Base-by-base conservation (phyloP, 257 asterid species). In the Dorcoceras hygrometricum region DNA sequence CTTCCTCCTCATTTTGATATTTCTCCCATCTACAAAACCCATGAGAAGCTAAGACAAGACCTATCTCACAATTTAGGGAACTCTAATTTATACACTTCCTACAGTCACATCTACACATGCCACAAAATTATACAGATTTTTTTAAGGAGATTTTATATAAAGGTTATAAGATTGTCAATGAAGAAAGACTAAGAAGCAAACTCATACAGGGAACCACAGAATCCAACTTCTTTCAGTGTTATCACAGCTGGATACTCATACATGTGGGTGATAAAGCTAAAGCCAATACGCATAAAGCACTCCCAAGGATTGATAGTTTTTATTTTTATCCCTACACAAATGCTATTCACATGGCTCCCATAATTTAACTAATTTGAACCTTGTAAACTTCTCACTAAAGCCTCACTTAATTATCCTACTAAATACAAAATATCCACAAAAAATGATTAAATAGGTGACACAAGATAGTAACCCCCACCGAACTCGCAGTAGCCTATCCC, bases 401-500 rank as follows among this genome's bases (percentile, higher is more conserved):
- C 20, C 19, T 46, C 43, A 31, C 36, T 16, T 16, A 36, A 32
- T 23, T 10, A 62, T 67, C 67, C 60, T 65, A 51, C 60, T 34
- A 53, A 59, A 50, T 6, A 19, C 53, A 53, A 46, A 65, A 59
- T 51, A 36, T 54, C n/a, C 53, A 60, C 34, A n/a, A 43, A 36
- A 72, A 67, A 63, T 27, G 43, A 55, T 26, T 48, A 63, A 59
- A 68, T 51, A 53, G 57, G 50, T 53, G 65, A 4, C 11, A 58
- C 50, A 10, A 66, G 71, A 62, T 56, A 19, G 59, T 70, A 68
- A 27, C 66, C 64, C 84, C 55, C 73, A 94, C 99, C 99, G 85
- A 74, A 85, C 82, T 73, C 89, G 90, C 67, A 94, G 91, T 85
- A 94, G 97, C 82, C 84, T 88, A 79, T 94, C 99, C 97, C 99